These are phyloP conservation scores for Mycena sanguinolenta DNA, from an alignment of 768 basidiomycete species.

Conservation along the genomic window DNA sequence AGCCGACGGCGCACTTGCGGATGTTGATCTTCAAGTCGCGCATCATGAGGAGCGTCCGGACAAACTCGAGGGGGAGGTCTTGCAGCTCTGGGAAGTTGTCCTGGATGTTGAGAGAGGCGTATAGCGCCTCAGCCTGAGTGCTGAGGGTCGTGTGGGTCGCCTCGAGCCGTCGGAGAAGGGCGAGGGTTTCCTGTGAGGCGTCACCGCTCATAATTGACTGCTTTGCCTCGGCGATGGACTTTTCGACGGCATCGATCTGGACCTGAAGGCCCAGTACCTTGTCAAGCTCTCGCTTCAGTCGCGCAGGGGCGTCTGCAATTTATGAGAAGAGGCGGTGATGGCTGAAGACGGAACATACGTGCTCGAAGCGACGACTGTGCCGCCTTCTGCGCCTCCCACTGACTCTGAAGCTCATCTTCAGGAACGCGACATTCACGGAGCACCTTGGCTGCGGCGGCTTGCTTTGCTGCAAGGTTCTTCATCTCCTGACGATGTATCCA, in stretches of 20 bases:
- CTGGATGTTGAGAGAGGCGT: conserved; percentile 50
- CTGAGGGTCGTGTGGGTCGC: no score
- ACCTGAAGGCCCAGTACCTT: conserved; percentile 47
- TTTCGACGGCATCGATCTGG: conserved; percentile 42
- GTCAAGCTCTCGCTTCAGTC: conserved; percentile 51
- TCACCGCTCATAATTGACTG: conserved; percentile 22
- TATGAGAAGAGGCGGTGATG: neutral
- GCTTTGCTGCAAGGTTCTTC: neutral
- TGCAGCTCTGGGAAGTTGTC: conserved; percentile 49
- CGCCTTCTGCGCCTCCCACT: neutral
- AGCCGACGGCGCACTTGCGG: conserved; percentile 46
- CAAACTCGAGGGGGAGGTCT: conserved; percentile 45
- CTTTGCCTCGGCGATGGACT: conserved; percentile 34
- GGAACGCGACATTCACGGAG: neutral
- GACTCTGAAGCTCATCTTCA: neutral
- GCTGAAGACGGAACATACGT: neutral
- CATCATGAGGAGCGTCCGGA: conserved; percentile 48
- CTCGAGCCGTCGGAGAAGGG: no score
- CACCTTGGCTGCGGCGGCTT: neutral
- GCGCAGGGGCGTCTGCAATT: conserved; percentile 42
- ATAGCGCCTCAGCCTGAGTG: conserved; percentile 50
- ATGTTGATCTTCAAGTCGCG: conserved; percentile 57
- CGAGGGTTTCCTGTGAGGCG: no score
- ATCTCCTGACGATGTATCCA: neutral
- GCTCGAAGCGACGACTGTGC: neutral